These are phyloP conservation scores for Gracilaria domingensis DNA, from an alignment of 23 red algal genomes.

Conservation along the genomic window DNA sequence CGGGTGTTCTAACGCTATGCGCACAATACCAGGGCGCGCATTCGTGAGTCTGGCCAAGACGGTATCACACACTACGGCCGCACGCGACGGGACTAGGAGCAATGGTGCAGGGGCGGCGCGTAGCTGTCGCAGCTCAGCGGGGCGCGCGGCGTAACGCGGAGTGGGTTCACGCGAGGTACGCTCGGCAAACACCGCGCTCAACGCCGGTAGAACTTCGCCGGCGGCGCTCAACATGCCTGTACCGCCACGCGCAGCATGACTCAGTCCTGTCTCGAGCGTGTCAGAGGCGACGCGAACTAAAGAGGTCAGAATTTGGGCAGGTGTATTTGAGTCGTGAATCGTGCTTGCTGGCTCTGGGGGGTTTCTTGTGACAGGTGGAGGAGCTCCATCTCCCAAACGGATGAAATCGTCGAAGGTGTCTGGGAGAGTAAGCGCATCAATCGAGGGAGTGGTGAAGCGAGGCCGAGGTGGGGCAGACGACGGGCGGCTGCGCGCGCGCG, in stretches of 20 bases:
- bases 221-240: constrained; percentile 22
- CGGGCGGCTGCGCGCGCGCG: not conserved
- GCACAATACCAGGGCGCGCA: not conserved
- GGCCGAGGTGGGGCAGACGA: constrained; percentile 8
- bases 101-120: constrained; percentile 12
- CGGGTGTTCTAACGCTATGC: not conserved
- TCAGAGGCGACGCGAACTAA: constrained; percentile 22
- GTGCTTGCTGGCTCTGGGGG: not conserved
- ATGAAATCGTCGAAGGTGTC: constrained; percentile 45
- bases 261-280: constrained; percentile 13
- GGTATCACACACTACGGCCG: not conserved
- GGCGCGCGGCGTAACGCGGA: constrained; percentile 17
- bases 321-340: not conserved
- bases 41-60: not conserved
- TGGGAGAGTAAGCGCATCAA: constrained; percentile 21
- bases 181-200: constrained; percentile 23
- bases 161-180: constrained; percentile 3
- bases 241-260: not conserved
- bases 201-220: not conserved
- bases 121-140: not conserved
- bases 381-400: constrained; percentile 22
- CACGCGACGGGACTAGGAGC: constrained; percentile 14
- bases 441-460: constrained; percentile 27
- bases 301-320: not conserved
- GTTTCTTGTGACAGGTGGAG: not conserved